A percentile compares a stretch with the other conserved stretches of the same genome.
Conservation (phyloP, 1,284 basidiomycete genomes). For the Leccinum griseonigrum region DNA sequence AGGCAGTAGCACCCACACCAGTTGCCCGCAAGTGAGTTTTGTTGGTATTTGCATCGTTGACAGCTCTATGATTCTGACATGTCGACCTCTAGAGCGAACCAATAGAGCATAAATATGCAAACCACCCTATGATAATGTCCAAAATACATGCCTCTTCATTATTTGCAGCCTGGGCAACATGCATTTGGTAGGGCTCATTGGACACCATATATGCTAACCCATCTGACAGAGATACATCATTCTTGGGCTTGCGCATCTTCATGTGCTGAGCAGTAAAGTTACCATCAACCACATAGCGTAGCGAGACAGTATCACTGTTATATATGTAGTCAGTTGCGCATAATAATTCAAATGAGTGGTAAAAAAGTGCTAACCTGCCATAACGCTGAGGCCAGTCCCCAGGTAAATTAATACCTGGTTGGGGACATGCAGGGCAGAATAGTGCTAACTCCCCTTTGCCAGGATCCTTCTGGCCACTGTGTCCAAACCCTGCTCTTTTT, state of each 20-base stretch:
- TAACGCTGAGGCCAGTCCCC: background rate
- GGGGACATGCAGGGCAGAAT: slow-evolving; percentile 15
- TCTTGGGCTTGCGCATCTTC: slow-evolving; percentile 10
- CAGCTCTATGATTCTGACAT: slow-evolving; percentile 16
- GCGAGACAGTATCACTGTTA: background rate
- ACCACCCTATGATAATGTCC: background rate
- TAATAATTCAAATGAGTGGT: background rate
- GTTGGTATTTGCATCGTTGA: slow-evolving; percentile 8
- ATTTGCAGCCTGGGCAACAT: background rate
- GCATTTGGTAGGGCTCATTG: slow-evolving; percentile 6
- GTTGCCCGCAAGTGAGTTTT: slow-evolving; percentile 8
- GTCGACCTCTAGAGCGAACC: slow-evolving; percentile 6
- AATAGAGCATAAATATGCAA: background rate
- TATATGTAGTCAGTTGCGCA: background rate
- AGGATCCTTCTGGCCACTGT: background rate
- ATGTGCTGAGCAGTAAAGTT: slow-evolving; percentile 20
- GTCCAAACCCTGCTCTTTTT: slow-evolving; percentile 8
- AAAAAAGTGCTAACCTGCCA: background rate
- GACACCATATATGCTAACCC: slow-evolving; percentile 14
- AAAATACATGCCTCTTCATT: slow-evolving; percentile 7
- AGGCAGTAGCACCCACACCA: slow-evolving; percentile 4
- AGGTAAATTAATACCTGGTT: slow-evolving; percentile 11
- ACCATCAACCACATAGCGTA: slow-evolving; percentile 10
- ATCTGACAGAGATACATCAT: slow-evolving; percentile 13
- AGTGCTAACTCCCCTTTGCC: slow-evolving; percentile 1